Base-by-base conservation (phyloP, 2,329 filamentous ascomycete species). In the Cordyceps militaris region DNA sequence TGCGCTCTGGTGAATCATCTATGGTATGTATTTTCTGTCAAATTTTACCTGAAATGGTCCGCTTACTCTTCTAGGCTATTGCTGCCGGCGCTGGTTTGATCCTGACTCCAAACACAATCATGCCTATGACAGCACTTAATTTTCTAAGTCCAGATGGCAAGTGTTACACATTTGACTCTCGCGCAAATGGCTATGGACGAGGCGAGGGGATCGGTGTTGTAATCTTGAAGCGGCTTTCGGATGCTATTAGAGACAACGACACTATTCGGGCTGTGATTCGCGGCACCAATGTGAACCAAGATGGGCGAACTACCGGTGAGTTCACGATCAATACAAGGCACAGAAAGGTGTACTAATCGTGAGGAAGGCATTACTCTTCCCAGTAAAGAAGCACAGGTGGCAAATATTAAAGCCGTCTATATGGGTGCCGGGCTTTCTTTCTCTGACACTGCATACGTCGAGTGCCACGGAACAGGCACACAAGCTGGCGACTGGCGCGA, bases 131-230 rank as follows among this genome's bases (percentile, higher is more conserved):
- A 1, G 77, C 75, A 4, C 66, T 81, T 19, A 79, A 79, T 60
- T 80, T 82, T 53, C 69, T 82, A 0, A 79, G 78, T 44, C 73
- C 77, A 1, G 74, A 78, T 57, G 79, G 79, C 1, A 79, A 73
- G 59, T 77, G 73, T 36, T 77, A 77, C 59, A 79, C 79, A 5
- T 85, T 81, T 64, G 84, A 85, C 62, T 66, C 73, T n/a, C 74
- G 75, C 3, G 85, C 82, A 19, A 80, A 82, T 59, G 86, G 85
- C 1, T 88, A 87, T 64, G 83, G 79, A 0, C 75, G 84, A 32
- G 85, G 84, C 1, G 85, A 88, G 64, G 85, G 84, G 0, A 73
- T 81, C 26, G 82, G 77, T 0, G 74, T 81, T n/a, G 68, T 88
- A 1, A 64, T 87, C 3, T 64, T 88, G 48, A 87, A 87, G 67